These are phyloP conservation scores for Pichia sp. DNA, from an alignment of 1,139 yeast species.

Conservation along the genomic window DNA sequence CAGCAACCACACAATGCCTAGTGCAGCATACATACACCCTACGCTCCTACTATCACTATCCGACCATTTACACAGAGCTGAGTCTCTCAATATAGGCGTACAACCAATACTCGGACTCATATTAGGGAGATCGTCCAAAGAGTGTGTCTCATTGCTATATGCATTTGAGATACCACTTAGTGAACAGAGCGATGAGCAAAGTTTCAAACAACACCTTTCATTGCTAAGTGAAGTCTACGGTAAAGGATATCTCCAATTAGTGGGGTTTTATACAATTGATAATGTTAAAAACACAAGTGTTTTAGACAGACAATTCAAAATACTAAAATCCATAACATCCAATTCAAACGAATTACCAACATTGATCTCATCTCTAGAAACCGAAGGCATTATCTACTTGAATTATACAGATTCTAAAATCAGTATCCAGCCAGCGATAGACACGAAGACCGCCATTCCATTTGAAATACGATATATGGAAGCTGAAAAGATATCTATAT, in stretches of 20 bases:
- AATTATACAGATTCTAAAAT: not conserved
- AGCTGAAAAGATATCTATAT: constrained; percentile 10
- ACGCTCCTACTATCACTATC: constrained; percentile 14
- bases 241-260: constrained; percentile 14
- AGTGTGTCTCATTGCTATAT: constrained; percentile 13
- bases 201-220: not conserved
- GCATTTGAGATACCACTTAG: constrained; percentile 12
- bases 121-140: constrained; percentile 2
- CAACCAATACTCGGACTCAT: constrained; percentile 4
- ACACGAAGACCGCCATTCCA: not conserved
- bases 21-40: constrained; percentile 14
- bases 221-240: constrained; percentile 19
- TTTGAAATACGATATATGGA: constrained; percentile 4
- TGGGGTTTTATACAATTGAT: constrained; percentile 16
- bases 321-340: not conserved
- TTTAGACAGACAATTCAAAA: not conserved
- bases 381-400: not conserved
- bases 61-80: constrained; percentile 11
- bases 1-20: not conserved
- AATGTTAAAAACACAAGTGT: not conserved
- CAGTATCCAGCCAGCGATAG: not conserved
- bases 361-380: not conserved
- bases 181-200: not conserved
- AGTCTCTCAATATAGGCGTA: not conserved
- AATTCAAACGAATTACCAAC: not conserved